Evolutionary conservation across 2,329 filamentous ascomycete genomes (phyloP).

Genomic region (Periconia digitata): DNA sequence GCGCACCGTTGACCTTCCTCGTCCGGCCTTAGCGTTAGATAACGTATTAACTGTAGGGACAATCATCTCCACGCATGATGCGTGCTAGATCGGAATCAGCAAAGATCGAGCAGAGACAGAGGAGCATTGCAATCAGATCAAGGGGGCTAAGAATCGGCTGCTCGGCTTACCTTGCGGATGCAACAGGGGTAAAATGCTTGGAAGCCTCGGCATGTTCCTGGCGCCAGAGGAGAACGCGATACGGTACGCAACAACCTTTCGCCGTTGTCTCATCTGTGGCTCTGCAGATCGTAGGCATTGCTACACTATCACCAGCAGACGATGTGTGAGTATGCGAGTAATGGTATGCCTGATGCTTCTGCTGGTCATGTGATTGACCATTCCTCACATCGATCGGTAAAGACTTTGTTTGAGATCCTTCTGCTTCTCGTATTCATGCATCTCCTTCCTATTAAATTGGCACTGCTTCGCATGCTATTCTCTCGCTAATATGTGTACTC

Average conservation of each 20-base stretch:
- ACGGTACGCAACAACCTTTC: background rate
- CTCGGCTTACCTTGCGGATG: background rate
- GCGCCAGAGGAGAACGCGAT: too few species aligned
- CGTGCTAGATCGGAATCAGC: background rate
- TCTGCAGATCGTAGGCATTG: too few species aligned
- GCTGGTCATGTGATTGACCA: too few species aligned
- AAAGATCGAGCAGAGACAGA: background rate
- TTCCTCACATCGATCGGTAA: too few species aligned
- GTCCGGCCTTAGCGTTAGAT: background rate
- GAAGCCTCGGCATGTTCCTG: background rate
- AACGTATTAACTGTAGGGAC: background rate
- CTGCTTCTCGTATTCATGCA: too few species aligned
- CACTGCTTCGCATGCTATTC: too few species aligned
- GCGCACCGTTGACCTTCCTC: background rate
- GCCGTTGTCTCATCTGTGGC: background rate
- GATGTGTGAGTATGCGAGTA: too few species aligned
- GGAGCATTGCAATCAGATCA: background rate
- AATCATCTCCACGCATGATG: background rate
- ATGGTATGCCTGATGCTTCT: too few species aligned
- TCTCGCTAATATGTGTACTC: too few species aligned
- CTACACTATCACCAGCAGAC: too few species aligned
- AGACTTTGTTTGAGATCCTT: too few species aligned
- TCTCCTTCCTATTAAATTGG: too few species aligned
- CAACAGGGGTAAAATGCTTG: background rate
- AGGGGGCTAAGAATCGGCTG: background rate